Evolutionary conservation across 306 rosid species (phyloP), one percentile per base, ranked within the genome.

Genomic region (Cucurbita maxima): DNA sequence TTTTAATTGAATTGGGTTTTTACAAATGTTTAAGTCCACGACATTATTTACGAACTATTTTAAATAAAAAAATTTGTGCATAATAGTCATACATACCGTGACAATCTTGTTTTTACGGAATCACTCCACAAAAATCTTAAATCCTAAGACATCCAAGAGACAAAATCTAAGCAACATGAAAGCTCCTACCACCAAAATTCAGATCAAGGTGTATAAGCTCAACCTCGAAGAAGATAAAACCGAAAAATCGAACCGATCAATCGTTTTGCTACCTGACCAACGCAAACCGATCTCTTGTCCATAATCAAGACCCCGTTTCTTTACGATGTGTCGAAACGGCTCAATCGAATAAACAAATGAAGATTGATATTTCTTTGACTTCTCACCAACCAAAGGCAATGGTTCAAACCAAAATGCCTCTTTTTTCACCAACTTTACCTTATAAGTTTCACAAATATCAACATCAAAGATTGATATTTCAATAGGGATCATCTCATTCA

Each of bases 261-360:
- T 43, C 9, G 56, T 36, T 37, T 57, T 61, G 71, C 73, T 37
- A 55, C 75, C 74, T 8, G 79, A 79, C 79, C 83, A 76, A 3
- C 83, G 78, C 44, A 84, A 63, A 43, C 90, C 88, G 72, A 86
- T 86, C 79, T 86, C 83, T 16, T 86, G 88, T 75, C 78, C 82
- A 73, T 76, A 81, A 20, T 75, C 74, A 2, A 86, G 84, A 58
- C 66, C 75, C 56, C 88, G 80, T 62, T 61, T 79, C 79, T 38
- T 82, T 47, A 77, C 67, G 3, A 84, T 19, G 11, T 81, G 82
- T 6, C 79, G 52, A 75, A 84, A 81, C 16, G 93, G 85, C 80
- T 84, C 72, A 40, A 88, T 74, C 16, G 87, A 79, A 76, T 82
- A 88, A 71, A 47, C 85, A 79, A 79, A 86, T 6, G 19, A 5